Percentiles rank a stretch among this genome's conserved stretches.
phyloP scores from a whole-genome alignment of 129 eudicot species.

The Helianthus annuus region DNA sequence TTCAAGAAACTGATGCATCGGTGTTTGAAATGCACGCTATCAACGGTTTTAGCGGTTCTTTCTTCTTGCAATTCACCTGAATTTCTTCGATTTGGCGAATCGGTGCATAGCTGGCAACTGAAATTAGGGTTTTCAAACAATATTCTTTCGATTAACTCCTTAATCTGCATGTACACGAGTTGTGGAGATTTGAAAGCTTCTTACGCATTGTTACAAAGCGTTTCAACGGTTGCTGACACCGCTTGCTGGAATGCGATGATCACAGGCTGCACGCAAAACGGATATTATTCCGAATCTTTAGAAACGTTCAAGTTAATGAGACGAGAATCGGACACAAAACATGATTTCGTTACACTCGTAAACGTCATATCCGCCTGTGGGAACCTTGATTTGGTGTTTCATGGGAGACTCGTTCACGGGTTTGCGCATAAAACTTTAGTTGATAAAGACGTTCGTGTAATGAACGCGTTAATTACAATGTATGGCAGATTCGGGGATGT shows the following conservation, averaged over 20 bases:
- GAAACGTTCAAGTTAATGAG: slow-evolving; percentile 53
- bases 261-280: slow-evolving; percentile 57
- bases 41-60: slow-evolving; percentile 53
- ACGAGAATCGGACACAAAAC: slow-evolving; percentile 34
- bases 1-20: slow-evolving; percentile 44
- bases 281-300: slow-evolving; percentile 50
- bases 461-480: slow-evolving; percentile 63
- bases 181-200: slow-evolving; percentile 55
- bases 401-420: slow-evolving; percentile 55
- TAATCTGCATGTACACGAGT: slow-evolving; percentile 60
- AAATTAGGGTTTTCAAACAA: slow-evolving; percentile 56
- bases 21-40: slow-evolving; percentile 39
- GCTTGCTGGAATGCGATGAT: slow-evolving; percentile 67
- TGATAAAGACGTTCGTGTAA: slow-evolving; percentile 44
- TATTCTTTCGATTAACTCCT: slow-evolving; percentile 45
- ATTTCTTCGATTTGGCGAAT: slow-evolving; percentile 50
- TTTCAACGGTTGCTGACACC: slow-evolving; percentile 37
- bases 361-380: slow-evolving; percentile 60
- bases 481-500: slow-evolving; percentile 54
- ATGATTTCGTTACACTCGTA: slow-evolving; percentile 50
- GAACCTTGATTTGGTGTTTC: slow-evolving; percentile 41
- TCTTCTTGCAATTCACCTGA: slow-evolving; percentile 56
- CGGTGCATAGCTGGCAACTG: slow-evolving; percentile 53
- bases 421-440: slow-evolving; percentile 48
- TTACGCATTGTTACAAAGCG: slow-evolving; percentile 34